Evolutionary conservation across 164 flowering plant genomes (phyloP).

Genomic region (Amborella trichopoda): DNA sequence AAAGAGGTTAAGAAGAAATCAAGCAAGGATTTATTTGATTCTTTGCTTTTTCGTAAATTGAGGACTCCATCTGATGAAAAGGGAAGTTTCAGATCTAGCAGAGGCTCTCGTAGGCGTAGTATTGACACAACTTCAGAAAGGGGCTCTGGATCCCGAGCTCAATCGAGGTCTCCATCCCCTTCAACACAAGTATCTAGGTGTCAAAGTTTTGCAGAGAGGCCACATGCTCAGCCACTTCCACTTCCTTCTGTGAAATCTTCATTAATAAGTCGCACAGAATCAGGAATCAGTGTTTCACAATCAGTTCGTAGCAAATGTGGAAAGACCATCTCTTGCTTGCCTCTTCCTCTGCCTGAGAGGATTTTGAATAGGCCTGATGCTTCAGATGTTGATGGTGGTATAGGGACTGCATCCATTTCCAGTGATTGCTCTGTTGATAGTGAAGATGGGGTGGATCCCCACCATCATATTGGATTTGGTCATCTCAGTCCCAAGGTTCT

Average conservation of each 20-base stretch:
- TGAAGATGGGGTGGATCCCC: constrained; percentile 65
- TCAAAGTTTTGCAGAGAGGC: constrained; percentile 85
- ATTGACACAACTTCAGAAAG: constrained; percentile 48
- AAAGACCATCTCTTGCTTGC: constrained; percentile 37
- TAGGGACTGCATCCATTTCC: constrained; percentile 61
- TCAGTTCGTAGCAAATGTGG: constrained; percentile 32
- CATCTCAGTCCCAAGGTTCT: constrained; percentile 54
- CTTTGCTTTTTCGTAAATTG: constrained; percentile 47
- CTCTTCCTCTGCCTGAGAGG: constrained; percentile 56
- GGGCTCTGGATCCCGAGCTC: constrained; percentile 45
- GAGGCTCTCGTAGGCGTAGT: constrained; percentile 41
- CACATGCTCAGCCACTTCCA: constrained; percentile 79
- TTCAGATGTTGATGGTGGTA: constrained; percentile 52
- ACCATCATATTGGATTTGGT: not conserved
- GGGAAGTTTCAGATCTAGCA: constrained; percentile 26
- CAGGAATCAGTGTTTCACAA: constrained; percentile 46
- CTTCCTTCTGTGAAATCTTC: constrained; percentile 49
- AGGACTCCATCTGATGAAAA: constrained; percentile 52
- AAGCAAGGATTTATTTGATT: constrained; percentile 55
- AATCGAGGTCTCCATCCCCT: constrained; percentile 73
- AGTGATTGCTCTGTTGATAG: constrained; percentile 59
- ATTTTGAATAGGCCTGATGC: constrained; percentile 26
- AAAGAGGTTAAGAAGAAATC: constrained; percentile 81
- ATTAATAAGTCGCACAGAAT: constrained; percentile 36
- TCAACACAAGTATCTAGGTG: constrained; percentile 68